Percentiles rank a stretch among this genome's conserved stretches.
These are phyloP conservation scores for Exophiala spinifera DNA, from an alignment of 2,329 filamentous ascomycete species.

Conservation along the genomic window DNA sequence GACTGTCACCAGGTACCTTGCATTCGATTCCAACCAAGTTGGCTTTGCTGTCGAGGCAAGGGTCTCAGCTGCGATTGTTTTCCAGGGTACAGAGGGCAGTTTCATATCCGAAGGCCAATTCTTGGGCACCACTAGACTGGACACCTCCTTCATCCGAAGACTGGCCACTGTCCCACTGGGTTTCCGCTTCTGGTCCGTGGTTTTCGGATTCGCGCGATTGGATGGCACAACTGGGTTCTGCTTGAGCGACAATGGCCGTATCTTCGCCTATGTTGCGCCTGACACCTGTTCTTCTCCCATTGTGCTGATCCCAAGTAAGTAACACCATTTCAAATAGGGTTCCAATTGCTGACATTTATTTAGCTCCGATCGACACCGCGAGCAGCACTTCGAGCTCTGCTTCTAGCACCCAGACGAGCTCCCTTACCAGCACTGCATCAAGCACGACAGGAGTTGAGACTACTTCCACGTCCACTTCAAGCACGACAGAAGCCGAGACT, in stretches of 20 bases:
- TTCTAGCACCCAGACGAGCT: neutral
- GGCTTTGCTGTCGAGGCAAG: neutral
- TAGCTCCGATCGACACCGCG: neutral
- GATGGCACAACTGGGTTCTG: slow-evolving; percentile 3
- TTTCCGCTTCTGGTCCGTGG: neutral
- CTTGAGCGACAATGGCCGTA: neutral
- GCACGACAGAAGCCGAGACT: no score
- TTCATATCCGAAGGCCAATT: slow-evolving; percentile 3
- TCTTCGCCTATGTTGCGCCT: neutral
- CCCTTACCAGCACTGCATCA: neutral
- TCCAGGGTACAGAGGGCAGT: neutral
- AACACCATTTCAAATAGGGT: neutral
- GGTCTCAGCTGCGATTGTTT: slow-evolving; percentile 3
- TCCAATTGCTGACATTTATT: neutral
- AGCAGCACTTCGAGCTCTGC: slow-evolving; percentile 1
- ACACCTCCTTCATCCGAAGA: neutral
- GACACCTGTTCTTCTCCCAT: neutral
- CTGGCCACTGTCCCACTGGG: neutral
- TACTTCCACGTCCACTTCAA: no score
- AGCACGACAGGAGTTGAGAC: neutral
- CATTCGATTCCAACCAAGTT: slow-evolving; percentile 2
- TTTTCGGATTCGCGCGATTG: neutral
- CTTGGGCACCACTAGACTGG: neutral
- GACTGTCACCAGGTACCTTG: neutral
- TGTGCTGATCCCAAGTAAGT: neutral